Base-by-base conservation (phyloP, 2,329 filamentous ascomycete genomes). In the Alternaria ventricosa region DNA sequence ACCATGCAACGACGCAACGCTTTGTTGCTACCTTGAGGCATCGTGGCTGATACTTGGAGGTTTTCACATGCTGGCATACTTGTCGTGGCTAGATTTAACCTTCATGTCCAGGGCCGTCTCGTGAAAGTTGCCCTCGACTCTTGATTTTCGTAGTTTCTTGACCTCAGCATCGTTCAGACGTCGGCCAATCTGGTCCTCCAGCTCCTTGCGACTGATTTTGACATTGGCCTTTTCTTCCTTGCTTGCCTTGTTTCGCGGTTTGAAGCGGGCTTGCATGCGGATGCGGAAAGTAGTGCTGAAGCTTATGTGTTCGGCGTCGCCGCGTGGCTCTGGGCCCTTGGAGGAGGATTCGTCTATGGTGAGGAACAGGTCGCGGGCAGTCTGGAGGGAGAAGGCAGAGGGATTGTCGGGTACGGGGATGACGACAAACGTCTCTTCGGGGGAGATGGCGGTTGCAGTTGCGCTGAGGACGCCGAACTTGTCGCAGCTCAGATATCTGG, bases 261-360 rank as follows among this genome's bases (percentile, higher is more conserved):
- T 97, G 84, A 97, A 98, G 55, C 92, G 87, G 22, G 95, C 93
- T 82, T 98, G 95, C 94, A 98, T 97, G 57, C 94, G 91, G 72
- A 98, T 88, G 54, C 93, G 87, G 64, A 97, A 78, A 7, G 89
- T 91, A 10, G 92, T 93, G 71, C 87, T 87, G 74, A 92, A 92
- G 5, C 84, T 87, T 55, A 89, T 87, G 9, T 83, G 82, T 13
- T 90, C 88, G 8, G 88, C 90, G 78, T 97, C 93, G 53, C 93
- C 94, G 30, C 93, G 88, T 12, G 96, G 84, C 70, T 94, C 90
- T 1, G 88, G 85, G 3, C 57, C 67, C 30, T 62, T 63, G 1
- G 82, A 74, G 0, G 83, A 82, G 7, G 71, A 71, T 18, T 72
- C 76, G 30, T 82, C 81, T 18, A 90, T 84, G 71, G 87, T 86